A percentile compares a stretch with the other conserved stretches of the same genome.
These are phyloP conservation scores for Hyphopichia buzzinii DNA, from an alignment of 1,139 yeast genomes.

Conservation along the genomic window DNA sequence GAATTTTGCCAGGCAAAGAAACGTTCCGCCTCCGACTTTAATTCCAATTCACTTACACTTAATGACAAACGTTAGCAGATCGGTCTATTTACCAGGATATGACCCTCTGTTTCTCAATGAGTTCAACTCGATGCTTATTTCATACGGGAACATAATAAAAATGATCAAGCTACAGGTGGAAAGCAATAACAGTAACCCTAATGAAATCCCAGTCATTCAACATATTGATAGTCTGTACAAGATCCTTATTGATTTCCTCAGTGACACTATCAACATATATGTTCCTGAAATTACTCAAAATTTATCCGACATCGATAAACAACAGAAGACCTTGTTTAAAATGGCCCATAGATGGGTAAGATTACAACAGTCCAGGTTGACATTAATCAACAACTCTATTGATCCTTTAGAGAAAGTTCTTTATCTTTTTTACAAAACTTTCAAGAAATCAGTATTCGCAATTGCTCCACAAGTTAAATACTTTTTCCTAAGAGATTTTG, in stretches of 20 bases:
- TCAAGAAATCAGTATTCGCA: constrained; percentile 36
- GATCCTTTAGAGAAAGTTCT: constrained; percentile 34
- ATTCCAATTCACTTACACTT: constrained; percentile 35
- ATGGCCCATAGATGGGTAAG: constrained; percentile 41
- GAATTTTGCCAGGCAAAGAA: constrained; percentile 19
- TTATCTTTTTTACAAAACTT: constrained; percentile 33
- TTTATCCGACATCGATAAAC: constrained; percentile 27
- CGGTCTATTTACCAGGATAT: constrained; percentile 40
- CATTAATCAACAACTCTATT: constrained; percentile 18
- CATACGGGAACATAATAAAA: constrained; percentile 18
- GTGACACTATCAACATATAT: constrained; percentile 23
- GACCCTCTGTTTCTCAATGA: constrained; percentile 33
- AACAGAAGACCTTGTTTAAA: constrained; percentile 34
- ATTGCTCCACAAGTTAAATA: constrained; percentile 42
- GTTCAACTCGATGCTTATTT: constrained; percentile 19
- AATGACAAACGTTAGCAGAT: constrained; percentile 36
- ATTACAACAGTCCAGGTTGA: constrained; percentile 31
- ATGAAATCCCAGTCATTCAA: constrained; percentile 6
- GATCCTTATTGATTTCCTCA: constrained; percentile 25
- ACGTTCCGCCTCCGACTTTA: constrained; percentile 17
- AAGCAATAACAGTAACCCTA: constrained; percentile 1
- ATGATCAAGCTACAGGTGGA: constrained; percentile 6
- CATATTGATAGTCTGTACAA: constrained; percentile 21
- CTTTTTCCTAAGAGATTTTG: constrained; percentile 42
- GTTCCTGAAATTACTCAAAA: constrained; percentile 27